These are phyloP conservation scores for Penicillium verhagenii DNA, from an alignment of 495 filamentous ascomycete species.

Conservation along the genomic window DNA sequence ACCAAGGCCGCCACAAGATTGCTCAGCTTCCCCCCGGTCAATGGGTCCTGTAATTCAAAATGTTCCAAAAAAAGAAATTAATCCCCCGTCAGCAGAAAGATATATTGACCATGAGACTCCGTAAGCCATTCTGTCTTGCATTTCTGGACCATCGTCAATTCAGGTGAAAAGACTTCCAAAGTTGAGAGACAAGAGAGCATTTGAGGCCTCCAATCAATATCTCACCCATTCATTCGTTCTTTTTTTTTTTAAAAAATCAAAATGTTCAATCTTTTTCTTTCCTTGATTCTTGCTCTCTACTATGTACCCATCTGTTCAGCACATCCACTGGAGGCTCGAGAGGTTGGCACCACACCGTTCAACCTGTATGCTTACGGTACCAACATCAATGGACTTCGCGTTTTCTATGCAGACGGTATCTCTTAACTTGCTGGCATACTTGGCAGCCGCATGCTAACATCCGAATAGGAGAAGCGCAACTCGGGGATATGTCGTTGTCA, in stretches of 20 bases:
- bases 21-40: too few species aligned
- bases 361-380: constrained; percentile 35
- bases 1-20: too few species aligned
- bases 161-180: too few species aligned
- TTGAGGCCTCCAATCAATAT: too few species aligned
- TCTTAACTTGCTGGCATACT: not conserved
- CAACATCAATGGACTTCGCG: constrained; percentile 29
- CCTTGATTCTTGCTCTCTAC: not conserved
- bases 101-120: too few species aligned
- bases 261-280: not conserved
- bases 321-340: not conserved
- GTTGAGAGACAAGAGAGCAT: too few species aligned
- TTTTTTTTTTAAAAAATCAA: not conserved
- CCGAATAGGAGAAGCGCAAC: not conserved
- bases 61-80: too few species aligned
- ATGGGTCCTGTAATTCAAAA: too few species aligned
- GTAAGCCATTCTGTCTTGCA: too few species aligned
- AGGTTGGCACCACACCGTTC: constrained; percentile 12
- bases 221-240: too few species aligned
- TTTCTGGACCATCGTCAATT: too few species aligned
- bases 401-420: constrained; percentile 38
- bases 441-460: not conserved
- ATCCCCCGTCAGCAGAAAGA: too few species aligned
- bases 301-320: not conserved
- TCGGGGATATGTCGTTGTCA: constrained; percentile 3